Conservation (phyloP, 2,329 filamentous ascomycete genomes). For the Colletotrichum endophyticum region DNA sequence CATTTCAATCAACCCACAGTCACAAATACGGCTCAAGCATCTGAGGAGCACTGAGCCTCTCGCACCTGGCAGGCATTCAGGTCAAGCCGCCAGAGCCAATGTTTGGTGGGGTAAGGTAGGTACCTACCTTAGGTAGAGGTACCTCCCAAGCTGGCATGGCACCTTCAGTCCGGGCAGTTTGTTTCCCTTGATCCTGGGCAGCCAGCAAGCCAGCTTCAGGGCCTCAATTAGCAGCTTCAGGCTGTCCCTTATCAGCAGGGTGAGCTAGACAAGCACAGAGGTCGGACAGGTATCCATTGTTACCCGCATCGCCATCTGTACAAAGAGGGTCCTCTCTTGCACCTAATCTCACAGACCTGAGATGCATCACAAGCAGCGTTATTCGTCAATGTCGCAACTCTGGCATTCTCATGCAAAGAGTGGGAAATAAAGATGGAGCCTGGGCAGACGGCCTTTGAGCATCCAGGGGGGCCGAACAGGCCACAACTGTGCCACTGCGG, state of each 20-base stretch:
- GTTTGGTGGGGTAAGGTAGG: background rate
- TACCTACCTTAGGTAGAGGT: background rate
- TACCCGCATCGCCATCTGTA: background rate
- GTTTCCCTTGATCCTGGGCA: background rate
- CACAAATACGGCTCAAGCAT: background rate
- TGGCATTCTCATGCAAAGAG: background rate
- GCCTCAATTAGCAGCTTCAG: background rate
- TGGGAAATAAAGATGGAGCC: slow-evolving; percentile 8
- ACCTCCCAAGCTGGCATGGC: background rate
- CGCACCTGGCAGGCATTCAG: background rate
- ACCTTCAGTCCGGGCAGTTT: background rate
- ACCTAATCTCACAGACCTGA: background rate
- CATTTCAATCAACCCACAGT: background rate
- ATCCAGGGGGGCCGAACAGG: background rate
- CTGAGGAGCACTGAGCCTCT: background rate
- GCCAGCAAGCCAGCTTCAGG: background rate
- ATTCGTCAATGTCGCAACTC: background rate
- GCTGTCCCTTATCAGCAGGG: background rate
- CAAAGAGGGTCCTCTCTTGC: background rate
- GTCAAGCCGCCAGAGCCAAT: background rate
- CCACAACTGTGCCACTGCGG: slow-evolving; percentile 16
- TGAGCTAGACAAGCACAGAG: background rate
- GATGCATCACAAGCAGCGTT: background rate
- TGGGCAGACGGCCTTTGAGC: background rate
- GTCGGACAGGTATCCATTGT: background rate